phyloP scores from a whole-genome alignment of 1,139 yeast genomes.

The Kazachstania sp. region DNA sequence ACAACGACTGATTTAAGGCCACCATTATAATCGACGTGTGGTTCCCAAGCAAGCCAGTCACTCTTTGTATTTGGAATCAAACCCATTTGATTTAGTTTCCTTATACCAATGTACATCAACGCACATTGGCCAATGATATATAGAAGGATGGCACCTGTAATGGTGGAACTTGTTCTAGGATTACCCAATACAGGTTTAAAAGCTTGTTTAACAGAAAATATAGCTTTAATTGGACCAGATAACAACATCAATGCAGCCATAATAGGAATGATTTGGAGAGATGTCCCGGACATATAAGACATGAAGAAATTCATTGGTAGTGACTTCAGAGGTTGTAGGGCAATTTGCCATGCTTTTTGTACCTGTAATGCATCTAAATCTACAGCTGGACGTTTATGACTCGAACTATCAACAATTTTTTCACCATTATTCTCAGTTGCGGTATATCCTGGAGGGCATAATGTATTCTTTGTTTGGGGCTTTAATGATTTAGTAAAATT shows the following conservation, averaged over 20 bases:
- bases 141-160: conserved; percentile 41
- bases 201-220: conserved; percentile 44
- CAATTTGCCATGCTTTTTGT: conserved; percentile 81
- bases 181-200: conserved; percentile 37
- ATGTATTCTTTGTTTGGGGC: not conserved
- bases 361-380: conserved; percentile 38
- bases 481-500: not conserved
- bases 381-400: conserved; percentile 8
- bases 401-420: conserved; percentile 5
- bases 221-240: conserved; percentile 67
- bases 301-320: conserved; percentile 83
- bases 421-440: conserved; percentile 6
- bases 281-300: conserved; percentile 92
- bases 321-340: conserved; percentile 73
- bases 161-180: conserved; percentile 35
- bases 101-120: conserved; percentile 67
- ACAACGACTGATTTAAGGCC: conserved; percentile 17
- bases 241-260: conserved; percentile 85
- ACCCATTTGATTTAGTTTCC: conserved; percentile 85
- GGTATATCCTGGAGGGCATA: conserved; percentile 23
- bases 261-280: conserved; percentile 82
- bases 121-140: conserved; percentile 53
- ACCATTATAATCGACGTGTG: conserved; percentile 28
- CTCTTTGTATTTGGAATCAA: conserved; percentile 77
- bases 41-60: conserved; percentile 91